phyloP scores from a whole-genome alignment of 768 basidiomycete genomes.

The Myochromella boudieri region DNA sequence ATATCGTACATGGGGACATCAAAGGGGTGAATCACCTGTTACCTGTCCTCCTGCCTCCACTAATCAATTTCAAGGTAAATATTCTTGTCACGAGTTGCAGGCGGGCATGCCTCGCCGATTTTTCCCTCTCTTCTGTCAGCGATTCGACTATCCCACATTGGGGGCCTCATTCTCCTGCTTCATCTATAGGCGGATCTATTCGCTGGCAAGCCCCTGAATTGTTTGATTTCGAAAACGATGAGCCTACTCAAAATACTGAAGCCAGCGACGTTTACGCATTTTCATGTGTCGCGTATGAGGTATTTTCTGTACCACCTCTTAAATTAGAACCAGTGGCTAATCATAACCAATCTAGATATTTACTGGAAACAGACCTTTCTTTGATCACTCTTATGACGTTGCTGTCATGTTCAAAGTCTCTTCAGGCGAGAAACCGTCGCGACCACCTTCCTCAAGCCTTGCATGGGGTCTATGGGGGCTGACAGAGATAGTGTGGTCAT shows the following conservation, averaged over 20 bases:
- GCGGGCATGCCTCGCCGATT: constrained; percentile 5
- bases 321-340: not conserved
- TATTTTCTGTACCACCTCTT: not conserved
- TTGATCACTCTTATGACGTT: not conserved
- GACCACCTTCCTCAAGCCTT: not conserved
- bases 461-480: constrained; percentile 3
- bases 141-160: not conserved
- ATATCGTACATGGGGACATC: constrained; percentile 8
- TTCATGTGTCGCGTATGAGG: not conserved
- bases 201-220: not conserved
- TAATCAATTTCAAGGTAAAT: constrained; percentile 6
- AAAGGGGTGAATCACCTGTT: constrained; percentile 1
- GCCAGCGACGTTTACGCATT: not conserved
- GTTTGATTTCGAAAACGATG: not conserved
- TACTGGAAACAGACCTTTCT: constrained; percentile 4
- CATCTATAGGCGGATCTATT: not conserved
- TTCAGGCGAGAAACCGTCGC: constrained; percentile 1
- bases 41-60: not conserved
- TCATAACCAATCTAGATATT: constrained; percentile 6
- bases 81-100: constrained; percentile 6
- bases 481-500: constrained; percentile 1
- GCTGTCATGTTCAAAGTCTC: constrained; percentile 2
- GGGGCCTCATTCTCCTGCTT: not conserved
- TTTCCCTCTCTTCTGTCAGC: not conserved
- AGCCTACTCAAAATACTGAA: not conserved